Evolutionary conservation across 2,329 filamentous ascomycete genomes (phyloP).

Genomic region (Daldinia eschscholtzii): DNA sequence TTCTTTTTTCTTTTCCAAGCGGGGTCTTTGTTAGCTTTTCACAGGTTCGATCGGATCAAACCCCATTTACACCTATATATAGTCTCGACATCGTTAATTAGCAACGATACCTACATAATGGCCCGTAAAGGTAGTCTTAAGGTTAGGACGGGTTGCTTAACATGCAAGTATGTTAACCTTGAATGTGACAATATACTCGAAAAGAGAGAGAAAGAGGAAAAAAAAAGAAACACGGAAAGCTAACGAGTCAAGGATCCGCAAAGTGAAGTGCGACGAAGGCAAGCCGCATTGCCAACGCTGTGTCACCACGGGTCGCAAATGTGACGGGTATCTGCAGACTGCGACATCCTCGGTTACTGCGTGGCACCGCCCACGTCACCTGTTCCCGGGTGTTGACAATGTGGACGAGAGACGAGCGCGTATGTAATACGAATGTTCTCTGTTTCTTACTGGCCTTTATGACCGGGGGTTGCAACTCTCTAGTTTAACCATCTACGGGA

Average conservation of each 20-base stretch:
- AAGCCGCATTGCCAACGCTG: constrained; percentile 49
- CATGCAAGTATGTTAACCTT: constrained; percentile 37
- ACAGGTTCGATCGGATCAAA: constrained; percentile 38
- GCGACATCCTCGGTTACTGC: constrained; percentile 42
- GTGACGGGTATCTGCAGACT: constrained; percentile 51
- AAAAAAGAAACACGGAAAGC: not conserved
- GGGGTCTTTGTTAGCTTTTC: constrained; percentile 3
- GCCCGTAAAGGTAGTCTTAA: constrained; percentile 48
- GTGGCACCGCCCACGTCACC: constrained; percentile 55
- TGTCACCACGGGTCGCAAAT: constrained; percentile 50
- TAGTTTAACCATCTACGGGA: not conserved
- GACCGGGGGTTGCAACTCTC: not conserved
- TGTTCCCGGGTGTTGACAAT: constrained; percentile 46
- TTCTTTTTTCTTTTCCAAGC: not conserved
- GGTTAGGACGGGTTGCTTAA: constrained; percentile 44
- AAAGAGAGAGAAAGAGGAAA: not conserved
- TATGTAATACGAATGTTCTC: not conserved
- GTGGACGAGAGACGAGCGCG: constrained; percentile 50
- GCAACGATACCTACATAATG: constrained; percentile 38
- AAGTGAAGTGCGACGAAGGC: constrained; percentile 50
- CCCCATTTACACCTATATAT: constrained; percentile 7
- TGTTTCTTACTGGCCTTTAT: not conserved
- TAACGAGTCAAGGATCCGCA: constrained; percentile 44
- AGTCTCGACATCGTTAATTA: not conserved
- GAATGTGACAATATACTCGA: not conserved